Evolutionary conservation across 768 basidiomycete species (phyloP), one percentile per base, ranked within the genome.

Genomic region (Xerocomus potaroensis): DNA sequence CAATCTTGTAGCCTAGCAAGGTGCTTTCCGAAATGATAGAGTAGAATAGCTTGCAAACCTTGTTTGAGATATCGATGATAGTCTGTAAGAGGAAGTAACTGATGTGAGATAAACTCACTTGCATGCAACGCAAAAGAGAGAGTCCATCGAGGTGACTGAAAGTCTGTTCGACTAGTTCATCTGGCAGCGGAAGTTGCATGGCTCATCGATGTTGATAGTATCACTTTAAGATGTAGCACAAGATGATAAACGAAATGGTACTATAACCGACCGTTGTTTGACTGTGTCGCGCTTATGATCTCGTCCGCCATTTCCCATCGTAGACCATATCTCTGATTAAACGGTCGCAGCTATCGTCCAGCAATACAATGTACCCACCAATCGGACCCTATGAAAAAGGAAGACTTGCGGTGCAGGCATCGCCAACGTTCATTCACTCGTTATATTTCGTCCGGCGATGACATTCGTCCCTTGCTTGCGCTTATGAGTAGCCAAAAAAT

Each of bases 321-420:
- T 18, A 24, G 43, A 48, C 41, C 11, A 1, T 24, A 49, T 44
- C 54, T 34, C 32, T 37, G 12, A 37, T 23, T 31, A 21, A 39
- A 49, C 39, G 39, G 8, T 37, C 39, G 18, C 47, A 42, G 5
- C 12, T 21, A 18, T 3, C 43, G 16, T 46, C 30, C 31, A 45
- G 19, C 47, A 56, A 11, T 16, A 8, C 48, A 14, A 84, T 87
- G 84, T 90, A 90, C 68, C 80, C 85, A 5, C 69, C 73, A 3
- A 79, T 79, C 48, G 67, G 82, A 51, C 86, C 88, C 1, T 87
- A 78, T 59, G 69, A 83, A 43, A 73, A 69, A 14, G 86, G 82
- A 2, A 76, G 50, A 29, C 74, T 92, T 41, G 81, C 86, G 56
- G 85, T 91, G 2, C 83, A 80, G 18, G 79, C 83, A 47, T 68